Conservation (phyloP, 257 asterid species). For the Nicotiana undulata region DNA sequence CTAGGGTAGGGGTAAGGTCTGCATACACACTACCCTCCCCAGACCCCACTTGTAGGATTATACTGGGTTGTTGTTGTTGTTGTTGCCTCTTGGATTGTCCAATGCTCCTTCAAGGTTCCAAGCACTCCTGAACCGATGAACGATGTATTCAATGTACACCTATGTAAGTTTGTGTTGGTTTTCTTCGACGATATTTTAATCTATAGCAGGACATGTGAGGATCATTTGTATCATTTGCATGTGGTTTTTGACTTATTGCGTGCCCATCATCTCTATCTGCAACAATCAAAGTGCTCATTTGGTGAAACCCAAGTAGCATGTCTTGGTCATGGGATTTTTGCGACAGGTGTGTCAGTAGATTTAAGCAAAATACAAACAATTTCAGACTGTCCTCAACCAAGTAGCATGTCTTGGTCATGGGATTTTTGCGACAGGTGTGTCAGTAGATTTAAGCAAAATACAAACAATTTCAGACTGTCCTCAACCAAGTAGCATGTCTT, state of each 20-base stretch:
- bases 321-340: background rate
- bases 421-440: background rate
- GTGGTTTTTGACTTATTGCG: background rate
- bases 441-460: constrained; percentile 1
- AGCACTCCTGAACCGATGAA: no score
- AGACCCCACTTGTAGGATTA: no score
- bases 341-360: background rate
- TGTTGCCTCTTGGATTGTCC: no score
- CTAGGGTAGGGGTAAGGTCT: no score
- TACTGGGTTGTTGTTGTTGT: no score
- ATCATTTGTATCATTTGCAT: background rate
- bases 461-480: no score
- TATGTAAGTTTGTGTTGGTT: no score
- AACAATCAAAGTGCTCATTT: background rate
- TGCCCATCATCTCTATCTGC: background rate
- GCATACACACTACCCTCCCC: no score
- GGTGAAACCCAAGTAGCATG: background rate
- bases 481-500: background rate
- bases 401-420: constrained; percentile 8
- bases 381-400: no score
- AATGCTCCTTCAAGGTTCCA: no score
- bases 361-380: background rate
- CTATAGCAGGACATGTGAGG: background rate
- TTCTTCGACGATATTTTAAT: no score
- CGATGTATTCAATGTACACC: no score